phyloP scores from a whole-genome alignment of 768 basidiomycete species.

The Lactarius psammicola region DNA sequence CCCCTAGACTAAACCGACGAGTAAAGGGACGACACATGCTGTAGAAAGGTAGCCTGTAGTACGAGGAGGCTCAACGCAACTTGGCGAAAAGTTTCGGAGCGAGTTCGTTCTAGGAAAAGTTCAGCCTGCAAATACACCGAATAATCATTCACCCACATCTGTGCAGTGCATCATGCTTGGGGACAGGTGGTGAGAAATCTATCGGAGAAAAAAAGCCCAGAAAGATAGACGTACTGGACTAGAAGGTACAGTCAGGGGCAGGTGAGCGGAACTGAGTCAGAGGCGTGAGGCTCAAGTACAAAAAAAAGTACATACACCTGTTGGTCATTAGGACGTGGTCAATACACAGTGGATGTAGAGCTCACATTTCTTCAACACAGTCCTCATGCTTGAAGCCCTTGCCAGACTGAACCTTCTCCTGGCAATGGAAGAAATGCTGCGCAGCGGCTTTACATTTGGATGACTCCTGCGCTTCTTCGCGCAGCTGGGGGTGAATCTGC shows the following conservation, averaged over 20 bases:
- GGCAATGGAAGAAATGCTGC: slow-evolving; percentile 88
- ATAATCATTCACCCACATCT: slow-evolving; percentile 54
- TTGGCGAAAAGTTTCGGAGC: slow-evolving; percentile 84
- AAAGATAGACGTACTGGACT: slow-evolving; percentile 63
- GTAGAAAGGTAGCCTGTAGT: not conserved
- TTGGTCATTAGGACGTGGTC: not conserved
- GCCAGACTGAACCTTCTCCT: slow-evolving; percentile 81
- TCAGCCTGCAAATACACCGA: slow-evolving; percentile 5
- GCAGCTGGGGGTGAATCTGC: slow-evolving; percentile 66
- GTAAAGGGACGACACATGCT: not conserved
- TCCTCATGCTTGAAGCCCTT: slow-evolving; percentile 89
- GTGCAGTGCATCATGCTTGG: slow-evolving; percentile 89
- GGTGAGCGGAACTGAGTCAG: slow-evolving; percentile 2
- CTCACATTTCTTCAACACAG: slow-evolving; percentile 87
- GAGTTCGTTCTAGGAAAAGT: slow-evolving; percentile 44
- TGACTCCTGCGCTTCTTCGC: slow-evolving; percentile 71
- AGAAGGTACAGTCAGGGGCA: slow-evolving; percentile 12
- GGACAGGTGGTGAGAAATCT: slow-evolving; percentile 22
- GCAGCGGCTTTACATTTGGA: slow-evolving; percentile 64
- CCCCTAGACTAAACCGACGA: not conserved
- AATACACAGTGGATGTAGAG: slow-evolving; percentile 28
- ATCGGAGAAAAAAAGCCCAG: not conserved
- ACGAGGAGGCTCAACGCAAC: slow-evolving; percentile 46
- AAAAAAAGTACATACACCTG: slow-evolving; percentile 31
- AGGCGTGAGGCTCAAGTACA: slow-evolving; percentile 1